These are phyloP conservation scores for Arabis alpina DNA, from an alignment of 345 rosid genomes.

Conservation along the genomic window DNA sequence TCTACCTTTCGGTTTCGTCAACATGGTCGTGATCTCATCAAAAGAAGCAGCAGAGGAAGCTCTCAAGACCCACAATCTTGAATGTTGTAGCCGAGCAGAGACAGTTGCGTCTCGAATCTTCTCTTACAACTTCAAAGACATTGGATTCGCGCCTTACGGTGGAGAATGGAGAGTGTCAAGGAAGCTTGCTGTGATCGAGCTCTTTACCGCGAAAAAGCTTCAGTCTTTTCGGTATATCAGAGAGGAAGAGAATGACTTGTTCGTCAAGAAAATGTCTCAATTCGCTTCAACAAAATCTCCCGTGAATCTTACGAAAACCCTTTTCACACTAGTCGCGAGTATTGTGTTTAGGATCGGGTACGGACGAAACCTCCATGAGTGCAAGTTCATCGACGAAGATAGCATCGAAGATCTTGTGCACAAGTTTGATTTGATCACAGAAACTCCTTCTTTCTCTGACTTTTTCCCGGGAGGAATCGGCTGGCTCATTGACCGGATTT, in stretches of 20 bases:
- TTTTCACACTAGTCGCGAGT: conserved; percentile 37
- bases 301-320: conserved; percentile 39
- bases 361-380: conserved; percentile 44
- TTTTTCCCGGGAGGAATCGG: conserved; percentile 48
- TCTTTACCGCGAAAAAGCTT: conserved; percentile 40
- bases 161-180: conserved; percentile 49
- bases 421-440: conserved; percentile 42
- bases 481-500: conserved; percentile 47
- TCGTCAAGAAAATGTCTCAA: conserved; percentile 40
- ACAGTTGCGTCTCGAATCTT: conserved; percentile 32
- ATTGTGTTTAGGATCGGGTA: conserved; percentile 50
- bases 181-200: conserved; percentile 42
- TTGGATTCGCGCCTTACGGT: conserved; percentile 49
- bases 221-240: conserved; percentile 42
- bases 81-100: conserved; percentile 48
- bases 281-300: conserved; percentile 18
- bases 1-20: conserved; percentile 48
- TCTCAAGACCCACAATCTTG: conserved; percentile 44
- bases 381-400: conserved; percentile 18
- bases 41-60: conserved; percentile 48
- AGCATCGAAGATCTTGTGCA: conserved; percentile 37
- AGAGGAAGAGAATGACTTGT: conserved; percentile 44
- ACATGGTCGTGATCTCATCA: conserved; percentile 51
- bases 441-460: conserved; percentile 43
- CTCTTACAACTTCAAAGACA: conserved; percentile 44